Evolutionary conservation across 1,139 yeast species (phyloP).

Genomic region (Candida smagusa): DNA sequence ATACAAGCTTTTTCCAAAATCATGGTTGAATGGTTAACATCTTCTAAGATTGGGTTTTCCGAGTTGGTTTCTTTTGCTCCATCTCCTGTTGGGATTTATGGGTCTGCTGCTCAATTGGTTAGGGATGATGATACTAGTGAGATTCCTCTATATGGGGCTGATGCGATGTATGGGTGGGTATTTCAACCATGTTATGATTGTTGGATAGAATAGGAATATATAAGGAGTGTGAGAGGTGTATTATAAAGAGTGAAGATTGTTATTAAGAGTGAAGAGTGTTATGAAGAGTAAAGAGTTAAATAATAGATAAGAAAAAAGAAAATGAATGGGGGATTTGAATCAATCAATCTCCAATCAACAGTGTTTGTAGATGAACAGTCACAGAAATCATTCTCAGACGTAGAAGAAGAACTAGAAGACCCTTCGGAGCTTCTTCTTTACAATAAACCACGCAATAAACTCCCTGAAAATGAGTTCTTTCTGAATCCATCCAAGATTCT

Average conservation of each 20-base stretch:
- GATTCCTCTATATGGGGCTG: too few species aligned
- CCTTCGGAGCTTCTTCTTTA: slow-evolving; percentile 12
- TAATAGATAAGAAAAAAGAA: neutral
- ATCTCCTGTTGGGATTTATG: too few species aligned
- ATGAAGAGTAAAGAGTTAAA: neutral
- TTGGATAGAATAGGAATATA: too few species aligned
- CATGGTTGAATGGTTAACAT: too few species aligned
- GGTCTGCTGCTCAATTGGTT: too few species aligned
- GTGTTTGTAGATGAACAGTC: slow-evolving; percentile 6
- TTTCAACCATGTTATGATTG: too few species aligned
- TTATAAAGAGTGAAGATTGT: neutral
- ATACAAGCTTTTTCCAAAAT: too few species aligned
- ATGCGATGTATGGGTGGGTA: too few species aligned
- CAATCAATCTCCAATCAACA: slow-evolving; percentile 19
- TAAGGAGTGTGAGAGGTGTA: neutral
- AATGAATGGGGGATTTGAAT: slow-evolving; percentile 17
- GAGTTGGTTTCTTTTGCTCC: too few species aligned
- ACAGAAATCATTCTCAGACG: slow-evolving; percentile 1
- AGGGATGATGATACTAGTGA: too few species aligned
- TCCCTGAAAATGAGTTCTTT: slow-evolving; percentile 18
- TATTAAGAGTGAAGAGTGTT: neutral
- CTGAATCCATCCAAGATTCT: slow-evolving; percentile 19
- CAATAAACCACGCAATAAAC: slow-evolving; percentile 8
- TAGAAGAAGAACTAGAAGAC: slow-evolving; percentile 8
- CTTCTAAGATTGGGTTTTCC: too few species aligned